Base-by-base conservation (phyloP, 352 stramenopile genomes). In the Globisporangium splendens region DNA sequence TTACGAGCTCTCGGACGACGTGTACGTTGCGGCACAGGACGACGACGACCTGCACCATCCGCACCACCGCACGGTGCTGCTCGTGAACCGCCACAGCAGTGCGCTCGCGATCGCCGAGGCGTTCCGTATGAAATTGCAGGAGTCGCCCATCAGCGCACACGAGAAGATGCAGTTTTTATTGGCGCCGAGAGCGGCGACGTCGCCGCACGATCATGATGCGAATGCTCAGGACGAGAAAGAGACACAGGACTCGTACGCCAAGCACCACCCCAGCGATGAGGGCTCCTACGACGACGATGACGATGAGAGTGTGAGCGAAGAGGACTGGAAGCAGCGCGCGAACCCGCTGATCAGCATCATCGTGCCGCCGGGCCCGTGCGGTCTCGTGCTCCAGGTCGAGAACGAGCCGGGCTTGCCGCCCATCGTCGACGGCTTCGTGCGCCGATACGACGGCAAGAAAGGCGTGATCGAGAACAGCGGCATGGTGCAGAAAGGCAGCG, bases 381-480 rank as follows among this genome's bases (percentile, higher is more conserved):
- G 83, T 3, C 77, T 93, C 43, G 75, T 91, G 31, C 68, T 93
- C 28, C 75, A 89, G 52, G 68, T 84, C 31, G 69, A 80, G 8
- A 72, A 62, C 22, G 58, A 54, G 18, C 44, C 62, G 10, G 55
- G 51, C 20, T 55, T 63, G 50, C 62, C 77, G 8, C 81, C 83
- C 3, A 72, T 77, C 12, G 82, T 94, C 35, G 79, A 89, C 52
- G 82, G 84, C n/a, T 94, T 94, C 48, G 77, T 87, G 35, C 69
- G 70, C 17, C 81, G 79, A 56, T 76, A 77, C 58, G 73, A 90
- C 62, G 81, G 82, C 31, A 61, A 69, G 11, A 88, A 87, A 58
- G 79, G 83, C 35, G 77, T 79, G 12, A 91, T 94, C 56, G 84
- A 94, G 67, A 88, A 88, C 67, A 85, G 75, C 55, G 69, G 63